Base-by-base conservation (phyloP, 495 filamentous ascomycete species). In the Talaromyces borbonicus region DNA sequence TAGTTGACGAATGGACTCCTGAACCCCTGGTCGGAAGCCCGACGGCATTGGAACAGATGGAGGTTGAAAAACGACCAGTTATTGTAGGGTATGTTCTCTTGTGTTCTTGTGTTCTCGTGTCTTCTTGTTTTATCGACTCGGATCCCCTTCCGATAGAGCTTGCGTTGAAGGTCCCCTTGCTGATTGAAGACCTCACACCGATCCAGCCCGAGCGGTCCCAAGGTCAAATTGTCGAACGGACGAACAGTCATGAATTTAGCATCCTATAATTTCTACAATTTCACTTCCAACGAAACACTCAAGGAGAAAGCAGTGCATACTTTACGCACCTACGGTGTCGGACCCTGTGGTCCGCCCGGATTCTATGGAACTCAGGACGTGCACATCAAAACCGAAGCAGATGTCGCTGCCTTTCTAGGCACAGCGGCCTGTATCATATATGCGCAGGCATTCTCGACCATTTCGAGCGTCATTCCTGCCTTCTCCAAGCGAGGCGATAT, bases 301-400 rank as follows among this genome's bases (percentile, higher is more conserved):
- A 96, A 94, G 58, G 88, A 95, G 44, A 89, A 93, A 58, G 92
- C 90, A 0, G 87, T 97, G 50, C 83, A 88, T 57, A 92, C 90
- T 5, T 75, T 99, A 19, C 85, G 90, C 41, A 90, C 81, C 48
- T 97, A 99, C 55, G 92, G 92, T 32, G 93, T 97, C 27, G 92
- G 92, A 16, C 89, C 92, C 42, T 99, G 92, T 63, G 89, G 90
- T 26, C 92, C 92, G 2, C 90, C 92, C 11, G 87, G 90, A 27
- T 99, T 99, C 68, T 99, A 99, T 68, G 92, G 89, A 43, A 97
- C 86, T 19, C 93, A 99, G 59, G 92, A 99, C 66, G 89, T 99
- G 15, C 93, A 99, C 63, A 88, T 96, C 79, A 87, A 90, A 68
- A 86, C 85, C 2, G 93, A 99, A 62, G 82, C 85, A 31, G 90